These are phyloP conservation scores for Oryza punctata DNA, from an alignment of 176 grass and related monocot species.

Conservation along the genomic window DNA sequence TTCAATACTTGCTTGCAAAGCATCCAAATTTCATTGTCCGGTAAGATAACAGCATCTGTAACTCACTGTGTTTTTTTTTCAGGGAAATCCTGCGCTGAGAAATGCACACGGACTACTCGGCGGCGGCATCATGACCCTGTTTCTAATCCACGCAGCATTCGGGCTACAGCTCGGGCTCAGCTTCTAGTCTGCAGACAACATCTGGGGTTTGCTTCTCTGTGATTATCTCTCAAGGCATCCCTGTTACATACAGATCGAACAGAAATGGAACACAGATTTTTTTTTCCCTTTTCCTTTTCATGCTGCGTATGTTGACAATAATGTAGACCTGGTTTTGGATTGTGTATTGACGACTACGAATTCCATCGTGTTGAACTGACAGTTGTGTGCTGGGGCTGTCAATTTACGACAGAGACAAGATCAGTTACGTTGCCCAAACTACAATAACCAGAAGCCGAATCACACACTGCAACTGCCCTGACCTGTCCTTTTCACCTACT, in stretches of 20 bases:
- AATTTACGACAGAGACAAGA: not conserved
- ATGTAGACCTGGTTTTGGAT: not conserved
- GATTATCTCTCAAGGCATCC: slow-evolving; percentile 13
- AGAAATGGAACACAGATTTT: not conserved
- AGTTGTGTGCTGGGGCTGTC: not conserved
- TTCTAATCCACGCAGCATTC: slow-evolving; percentile 77
- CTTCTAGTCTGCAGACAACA: slow-evolving; percentile 39
- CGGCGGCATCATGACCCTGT: slow-evolving; percentile 90
- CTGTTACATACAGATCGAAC: not conserved
- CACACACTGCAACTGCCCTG: too few species aligned
- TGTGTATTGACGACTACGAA: not conserved
- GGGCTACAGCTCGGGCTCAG: slow-evolving; percentile 80
- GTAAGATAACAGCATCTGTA: not conserved
- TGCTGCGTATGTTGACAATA: not conserved
- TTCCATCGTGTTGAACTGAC: not conserved
- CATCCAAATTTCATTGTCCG: not conserved
- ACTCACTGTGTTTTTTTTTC: not conserved
- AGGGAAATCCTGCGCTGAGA: slow-evolving; percentile 73
- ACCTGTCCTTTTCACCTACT: too few species aligned
- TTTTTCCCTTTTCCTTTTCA: not conserved
- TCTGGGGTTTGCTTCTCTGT: slow-evolving; percentile 19
- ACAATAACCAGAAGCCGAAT: too few species aligned
- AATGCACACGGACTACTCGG: slow-evolving; percentile 75
- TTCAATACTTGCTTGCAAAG: not conserved
- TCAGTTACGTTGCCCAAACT: not conserved